Evolutionary conservation across 192 early-diverging fungal genomes (phyloP).

Genomic region (Coemansia guatemalensis): DNA sequence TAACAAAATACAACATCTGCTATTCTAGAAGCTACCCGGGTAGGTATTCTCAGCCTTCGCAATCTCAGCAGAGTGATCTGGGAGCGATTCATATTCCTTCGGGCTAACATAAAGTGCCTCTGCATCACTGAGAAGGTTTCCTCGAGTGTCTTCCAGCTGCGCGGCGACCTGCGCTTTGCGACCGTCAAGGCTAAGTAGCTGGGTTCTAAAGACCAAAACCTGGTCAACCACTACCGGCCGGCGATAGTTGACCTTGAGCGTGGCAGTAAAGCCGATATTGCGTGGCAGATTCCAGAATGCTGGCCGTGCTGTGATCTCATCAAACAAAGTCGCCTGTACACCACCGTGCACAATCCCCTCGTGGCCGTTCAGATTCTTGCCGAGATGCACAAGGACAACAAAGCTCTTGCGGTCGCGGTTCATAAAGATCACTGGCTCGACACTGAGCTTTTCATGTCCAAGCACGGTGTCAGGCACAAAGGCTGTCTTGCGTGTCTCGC

Average conservation of each 20-base stretch:
- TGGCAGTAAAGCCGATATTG: constrained; percentile 71
- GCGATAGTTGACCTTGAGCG: constrained; percentile 75
- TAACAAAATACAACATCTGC: too few species aligned
- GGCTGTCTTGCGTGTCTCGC: constrained; percentile 4
- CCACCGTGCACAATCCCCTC: constrained; percentile 79
- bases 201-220: constrained; percentile 55
- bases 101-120: constrained; percentile 67
- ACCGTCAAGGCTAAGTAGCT: constrained; percentile 61
- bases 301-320: constrained; percentile 63
- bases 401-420: constrained; percentile 50
- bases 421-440: constrained; percentile 47
- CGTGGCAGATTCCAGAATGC: constrained; percentile 64
- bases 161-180: constrained; percentile 69
- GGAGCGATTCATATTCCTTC: constrained; percentile 41
- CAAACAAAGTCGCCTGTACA: constrained; percentile 68
- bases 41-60: constrained; percentile 35
- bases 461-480: constrained; percentile 36
- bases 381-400: constrained; percentile 65
- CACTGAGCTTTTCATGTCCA: constrained; percentile 30
- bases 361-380: constrained; percentile 72
- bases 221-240: constrained; percentile 64
- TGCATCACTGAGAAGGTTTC: constrained; percentile 61
- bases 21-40: constrained; percentile 35
- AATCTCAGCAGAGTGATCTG: constrained; percentile 24
- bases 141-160: constrained; percentile 60